phyloP scores from a whole-genome alignment of 2,329 filamentous ascomycete genomes.

The Clarireedia hainanense region DNA sequence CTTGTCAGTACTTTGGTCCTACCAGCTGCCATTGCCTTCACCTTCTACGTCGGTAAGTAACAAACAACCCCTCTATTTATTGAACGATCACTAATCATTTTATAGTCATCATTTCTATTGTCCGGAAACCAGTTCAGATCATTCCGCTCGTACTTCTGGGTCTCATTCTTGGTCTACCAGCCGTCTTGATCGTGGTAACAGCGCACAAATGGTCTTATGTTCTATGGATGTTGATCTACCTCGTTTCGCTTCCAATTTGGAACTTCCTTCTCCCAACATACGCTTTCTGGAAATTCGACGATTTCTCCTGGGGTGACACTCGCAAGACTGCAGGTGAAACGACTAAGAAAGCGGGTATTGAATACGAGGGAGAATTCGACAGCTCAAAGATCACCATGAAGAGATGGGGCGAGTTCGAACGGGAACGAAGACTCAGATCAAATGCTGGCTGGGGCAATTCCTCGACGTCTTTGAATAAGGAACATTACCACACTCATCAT shows the following conservation, averaged over 20 bases:
- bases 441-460: conserved; percentile 15
- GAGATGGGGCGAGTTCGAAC: conserved; percentile 94
- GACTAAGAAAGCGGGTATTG: conserved; percentile 77
- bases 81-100: conserved; percentile 12
- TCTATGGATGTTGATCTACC: conserved; percentile 94
- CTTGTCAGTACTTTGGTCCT: conserved; percentile 89
- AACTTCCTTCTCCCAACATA: conserved; percentile 93
- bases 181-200: conserved; percentile 83
- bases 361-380: conserved; percentile 93
- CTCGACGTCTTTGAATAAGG: conserved; percentile 13
- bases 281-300: conserved; percentile 99
- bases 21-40: conserved; percentile 93
- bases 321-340: conserved; percentile 89
- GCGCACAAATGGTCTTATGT: conserved; percentile 91
- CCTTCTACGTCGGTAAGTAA: conserved; percentile 82
- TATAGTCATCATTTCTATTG: conserved; percentile 76
- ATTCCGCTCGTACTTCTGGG: conserved; percentile 86
- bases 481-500: conserved; percentile 11
- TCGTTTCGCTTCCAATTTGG: conserved; percentile 89
- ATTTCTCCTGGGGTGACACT: conserved; percentile 98
- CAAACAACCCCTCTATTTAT: not conserved
- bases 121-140: conserved; percentile 66
- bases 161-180: conserved; percentile 88
- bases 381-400: conserved; percentile 99
- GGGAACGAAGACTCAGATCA: conserved; percentile 40